These are phyloP conservation scores for Chloranthus sessilifolius DNA, from an alignment of 164 flowering plant species.

Conservation along the genomic window DNA sequence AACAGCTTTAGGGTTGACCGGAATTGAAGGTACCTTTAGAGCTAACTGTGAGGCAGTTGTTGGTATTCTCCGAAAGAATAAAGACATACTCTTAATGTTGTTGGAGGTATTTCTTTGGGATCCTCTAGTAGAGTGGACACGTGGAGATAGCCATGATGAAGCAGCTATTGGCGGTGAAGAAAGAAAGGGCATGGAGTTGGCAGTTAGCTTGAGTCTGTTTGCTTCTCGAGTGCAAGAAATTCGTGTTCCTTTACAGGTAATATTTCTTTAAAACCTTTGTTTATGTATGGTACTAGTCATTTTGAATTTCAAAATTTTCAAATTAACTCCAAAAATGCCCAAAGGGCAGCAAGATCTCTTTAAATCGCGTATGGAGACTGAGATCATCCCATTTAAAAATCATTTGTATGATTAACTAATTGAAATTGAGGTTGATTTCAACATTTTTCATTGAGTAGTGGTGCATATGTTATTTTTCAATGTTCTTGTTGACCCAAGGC, in stretches of 20 bases:
- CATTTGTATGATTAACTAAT: too few relatives aligned
- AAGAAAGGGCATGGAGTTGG: conserved; percentile 99
- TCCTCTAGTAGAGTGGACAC: conserved; percentile 98
- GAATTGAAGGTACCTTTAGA: conserved; percentile 84
- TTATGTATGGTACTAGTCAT: too few relatives aligned
- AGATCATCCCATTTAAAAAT: too few relatives aligned
- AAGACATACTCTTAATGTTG: conserved; percentile 83
- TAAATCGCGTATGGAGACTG: too few relatives aligned
- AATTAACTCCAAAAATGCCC: too few relatives aligned
- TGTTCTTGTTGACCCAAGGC: too few relatives aligned
- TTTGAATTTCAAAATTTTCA: too few relatives aligned
- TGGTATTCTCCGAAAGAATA: conserved; percentile 76
- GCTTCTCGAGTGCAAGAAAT: conserved; percentile 98
- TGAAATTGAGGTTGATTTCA: too few relatives aligned
- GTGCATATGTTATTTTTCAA: too few relatives aligned
- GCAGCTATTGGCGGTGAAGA: conserved; percentile 97
- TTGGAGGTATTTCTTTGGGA: conserved; percentile 97
- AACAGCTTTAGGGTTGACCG: conserved; percentile 91
- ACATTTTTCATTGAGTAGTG: too few relatives aligned
- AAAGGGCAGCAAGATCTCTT: too few relatives aligned
- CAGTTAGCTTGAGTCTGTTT: conserved; percentile 96
- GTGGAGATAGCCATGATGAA: conserved; percentile 95
- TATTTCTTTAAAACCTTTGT: conserved; percentile 1
- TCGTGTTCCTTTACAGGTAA: conserved; percentile 95
- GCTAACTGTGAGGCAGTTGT: conserved; percentile 90